Evolutionary conservation across 2,329 filamentous ascomycete genomes (phyloP).

Genomic region (Trichoderma gracile): DNA sequence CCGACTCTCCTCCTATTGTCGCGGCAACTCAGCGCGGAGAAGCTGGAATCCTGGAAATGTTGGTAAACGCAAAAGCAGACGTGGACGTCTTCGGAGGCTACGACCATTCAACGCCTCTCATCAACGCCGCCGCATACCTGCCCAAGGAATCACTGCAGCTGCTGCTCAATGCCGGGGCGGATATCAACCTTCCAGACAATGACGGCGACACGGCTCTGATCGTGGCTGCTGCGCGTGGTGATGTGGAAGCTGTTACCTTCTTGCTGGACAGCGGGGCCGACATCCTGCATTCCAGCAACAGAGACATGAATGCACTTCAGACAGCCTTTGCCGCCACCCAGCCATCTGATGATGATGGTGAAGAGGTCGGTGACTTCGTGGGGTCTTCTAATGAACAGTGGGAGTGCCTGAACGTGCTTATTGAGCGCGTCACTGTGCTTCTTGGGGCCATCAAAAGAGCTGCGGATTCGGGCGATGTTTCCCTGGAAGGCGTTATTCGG

Average conservation of each 20-base stretch:
- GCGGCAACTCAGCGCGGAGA: constrained; percentile 41
- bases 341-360: not conserved
- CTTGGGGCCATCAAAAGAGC: constrained; percentile 12
- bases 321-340: constrained; percentile 7
- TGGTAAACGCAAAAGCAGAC: constrained; percentile 40
- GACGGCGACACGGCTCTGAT: constrained; percentile 45
- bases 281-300: constrained; percentile 16
- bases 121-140: constrained; percentile 40
- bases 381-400: constrained; percentile 7
- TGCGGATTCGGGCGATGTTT: constrained; percentile 5
- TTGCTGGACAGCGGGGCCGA: constrained; percentile 41
- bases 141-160: constrained; percentile 36
- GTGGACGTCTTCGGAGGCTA: constrained; percentile 41
- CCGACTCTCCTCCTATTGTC: constrained; percentile 41
- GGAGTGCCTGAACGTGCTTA: constrained; percentile 10
- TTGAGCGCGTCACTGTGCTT: constrained; percentile 12
- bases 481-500: constrained; percentile 13
- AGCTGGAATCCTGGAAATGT: constrained; percentile 39
- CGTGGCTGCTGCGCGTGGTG: constrained; percentile 38
- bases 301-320: constrained; percentile 18
- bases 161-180: constrained; percentile 41
- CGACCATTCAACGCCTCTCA: constrained; percentile 41
- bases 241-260: constrained; percentile 38
- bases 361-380: not conserved
- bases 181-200: constrained; percentile 40